Base-by-base conservation (phyloP, 2,329 filamentous ascomycete species). In the Ceratocystis variospora region DNA sequence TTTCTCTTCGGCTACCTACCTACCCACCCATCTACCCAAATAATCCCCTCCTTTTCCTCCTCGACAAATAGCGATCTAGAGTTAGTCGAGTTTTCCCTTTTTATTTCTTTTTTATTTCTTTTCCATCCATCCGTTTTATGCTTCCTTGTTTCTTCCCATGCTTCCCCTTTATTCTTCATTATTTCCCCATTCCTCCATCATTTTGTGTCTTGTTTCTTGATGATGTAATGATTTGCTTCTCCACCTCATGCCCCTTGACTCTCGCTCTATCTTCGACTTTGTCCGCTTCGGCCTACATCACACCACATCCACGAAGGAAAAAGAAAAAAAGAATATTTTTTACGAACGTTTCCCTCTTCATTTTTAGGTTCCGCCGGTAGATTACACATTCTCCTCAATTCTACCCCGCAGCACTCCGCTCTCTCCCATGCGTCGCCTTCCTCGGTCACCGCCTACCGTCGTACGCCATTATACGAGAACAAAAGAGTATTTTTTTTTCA, bases 311-410 rank as follows among this genome's bases (percentile, higher is more conserved):
- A 53, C 37, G 48, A 53, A 53, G 25, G 48, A 53, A 53, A 53
- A 25, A 53, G 19, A 59, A 86, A 80, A 83, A 81, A 84, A 84
- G 80, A 82, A 80, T 81, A 48, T 62, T 44, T 82, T 79, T 87
- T 87, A 81, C 87, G 80, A 89, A 86, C 82, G 69, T 71, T 63
- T 70, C 83, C 82, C 80, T 79, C 79, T 80, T 82, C 80, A 79
- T 79, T 80, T 81, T 81, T 89, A 96, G 90, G 87, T 96, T 96
- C 87, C 89, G 91, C 80, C 90, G 90, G 88, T 96, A 91, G 86
- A 73, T 73, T 72, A 68, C 70, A 70, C 19, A 53, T 64, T 41
- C 48, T 33, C 50, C 33, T 12, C 37, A 15, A 41, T 4, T 59
- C 28, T 31, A 37, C 55, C 5, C n/a, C 6, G 17, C 55, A 59